phyloP scores from a whole-genome alignment of 371 early-diverging fungal species.

The Mucor lusitanicus region DNA sequence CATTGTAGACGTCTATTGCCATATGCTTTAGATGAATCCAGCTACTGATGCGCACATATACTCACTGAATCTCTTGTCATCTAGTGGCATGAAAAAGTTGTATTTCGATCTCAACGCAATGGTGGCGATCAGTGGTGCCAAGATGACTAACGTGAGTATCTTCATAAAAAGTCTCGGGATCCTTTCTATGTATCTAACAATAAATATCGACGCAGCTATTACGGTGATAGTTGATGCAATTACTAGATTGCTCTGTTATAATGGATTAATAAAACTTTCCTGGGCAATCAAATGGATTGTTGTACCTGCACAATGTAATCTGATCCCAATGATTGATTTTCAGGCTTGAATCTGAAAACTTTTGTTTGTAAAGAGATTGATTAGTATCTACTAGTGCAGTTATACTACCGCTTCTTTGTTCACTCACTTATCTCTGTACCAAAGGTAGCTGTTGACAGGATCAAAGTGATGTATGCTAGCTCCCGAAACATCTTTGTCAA shows the following conservation, averaged over 20 bases:
- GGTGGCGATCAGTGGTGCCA: background rate
- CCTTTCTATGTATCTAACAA: background rate
- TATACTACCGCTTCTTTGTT: too few species aligned
- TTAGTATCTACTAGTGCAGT: too few species aligned
- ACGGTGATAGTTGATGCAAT: background rate
- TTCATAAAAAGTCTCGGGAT: background rate
- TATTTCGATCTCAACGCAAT: background rate
- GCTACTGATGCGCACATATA: background rate
- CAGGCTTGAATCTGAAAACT: slow-evolving; percentile 1
- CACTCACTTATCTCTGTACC: slow-evolving; percentile 6
- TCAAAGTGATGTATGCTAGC: background rate
- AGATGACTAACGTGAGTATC: background rate
- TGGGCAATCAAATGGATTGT: background rate
- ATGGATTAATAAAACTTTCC: background rate
- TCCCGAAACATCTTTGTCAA: slow-evolving; percentile 3
- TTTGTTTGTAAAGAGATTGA: background rate
- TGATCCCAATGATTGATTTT: background rate
- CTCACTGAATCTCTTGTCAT: background rate
- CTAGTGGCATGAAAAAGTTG: background rate
- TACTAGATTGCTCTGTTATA: background rate
- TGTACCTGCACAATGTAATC: background rate
- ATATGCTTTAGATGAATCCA: too few species aligned
- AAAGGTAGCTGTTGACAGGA: background rate
- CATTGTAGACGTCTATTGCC: background rate
- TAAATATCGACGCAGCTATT: background rate